phyloP scores from a whole-genome alignment of 202 grass and related monocot genomes.

The Setaria viridis region DNA sequence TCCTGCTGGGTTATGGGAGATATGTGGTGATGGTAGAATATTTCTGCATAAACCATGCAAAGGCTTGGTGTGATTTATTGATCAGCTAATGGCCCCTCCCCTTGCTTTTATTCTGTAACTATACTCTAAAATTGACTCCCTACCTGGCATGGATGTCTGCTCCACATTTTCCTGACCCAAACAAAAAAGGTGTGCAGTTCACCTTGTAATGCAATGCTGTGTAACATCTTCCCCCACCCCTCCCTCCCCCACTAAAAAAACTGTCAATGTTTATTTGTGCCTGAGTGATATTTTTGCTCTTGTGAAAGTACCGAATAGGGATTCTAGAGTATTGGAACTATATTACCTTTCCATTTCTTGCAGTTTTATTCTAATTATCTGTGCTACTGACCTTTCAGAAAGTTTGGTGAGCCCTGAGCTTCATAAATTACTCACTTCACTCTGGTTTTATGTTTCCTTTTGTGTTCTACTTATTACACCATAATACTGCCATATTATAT shows the following conservation, averaged over 20 bases:
- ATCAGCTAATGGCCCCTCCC: neutral
- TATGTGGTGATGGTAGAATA: slow-evolving; percentile 15
- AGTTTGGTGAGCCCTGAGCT: neutral
- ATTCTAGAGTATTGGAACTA: neutral
- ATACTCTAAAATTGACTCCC: neutral
- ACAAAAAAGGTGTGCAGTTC: slow-evolving; percentile 15
- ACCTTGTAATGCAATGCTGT: neutral
- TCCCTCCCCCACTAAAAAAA: neutral
- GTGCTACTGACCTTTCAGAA: neutral
- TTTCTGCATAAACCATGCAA: neutral
- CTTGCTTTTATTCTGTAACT: neutral
- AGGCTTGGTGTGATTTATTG: neutral
- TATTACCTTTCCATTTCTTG: neutral
- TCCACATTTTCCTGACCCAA: neutral
- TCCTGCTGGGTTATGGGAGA: neutral
- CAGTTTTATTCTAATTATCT: neutral
- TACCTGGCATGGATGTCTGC: slow-evolving; percentile 11
- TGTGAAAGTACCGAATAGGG: neutral
- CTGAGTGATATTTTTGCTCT: slow-evolving; percentile 16
- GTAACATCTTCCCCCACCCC: neutral
- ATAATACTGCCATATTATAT: neutral
- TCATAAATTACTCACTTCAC: too few relatives aligned
- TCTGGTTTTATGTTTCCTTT: neutral
- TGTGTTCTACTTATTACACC: slow-evolving; percentile 3
- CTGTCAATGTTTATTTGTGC: neutral